Percentiles rank a stretch among this genome's conserved stretches.
These are phyloP conservation scores for Tremella yokohamensis DNA, from an alignment of 768 basidiomycete genomes.

Conservation along the genomic window DNA sequence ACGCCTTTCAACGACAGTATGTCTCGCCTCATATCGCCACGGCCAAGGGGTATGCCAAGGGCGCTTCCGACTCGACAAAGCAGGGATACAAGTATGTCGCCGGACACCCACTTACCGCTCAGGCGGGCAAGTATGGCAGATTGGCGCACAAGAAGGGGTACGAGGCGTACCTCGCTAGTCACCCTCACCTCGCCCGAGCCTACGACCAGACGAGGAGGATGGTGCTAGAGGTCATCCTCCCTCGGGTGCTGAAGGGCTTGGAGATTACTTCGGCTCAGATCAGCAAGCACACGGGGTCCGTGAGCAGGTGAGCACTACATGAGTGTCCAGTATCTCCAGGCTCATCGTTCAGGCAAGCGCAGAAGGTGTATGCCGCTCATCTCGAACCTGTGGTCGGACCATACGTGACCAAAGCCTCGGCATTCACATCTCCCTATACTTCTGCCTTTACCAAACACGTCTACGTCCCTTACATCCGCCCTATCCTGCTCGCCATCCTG, in stretches of 20 bases:
- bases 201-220: slow-evolving; percentile 23
- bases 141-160: slow-evolving; percentile 16
- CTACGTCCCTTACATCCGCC: slow-evolving; percentile 36
- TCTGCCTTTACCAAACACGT: slow-evolving; percentile 26
- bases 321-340: neutral
- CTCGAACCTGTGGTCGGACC: slow-evolving; percentile 43
- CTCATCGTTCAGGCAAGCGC: slow-evolving; percentile 23
- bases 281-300: slow-evolving; percentile 4
- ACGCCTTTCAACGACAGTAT: slow-evolving; percentile 19
- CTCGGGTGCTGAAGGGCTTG: slow-evolving; percentile 22
- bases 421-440: slow-evolving; percentile 24
- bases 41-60: slow-evolving; percentile 19
- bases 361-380: slow-evolving; percentile 27
- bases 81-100: slow-evolving; percentile 23
- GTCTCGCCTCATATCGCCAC: slow-evolving; percentile 30
- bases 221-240: slow-evolving; percentile 29
- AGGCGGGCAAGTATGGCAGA: slow-evolving; percentile 25
- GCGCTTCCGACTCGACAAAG: slow-evolving; percentile 11
- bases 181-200: slow-evolving; percentile 27
- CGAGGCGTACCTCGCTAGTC: slow-evolving; percentile 28
- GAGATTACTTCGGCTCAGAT: slow-evolving; percentile 16
- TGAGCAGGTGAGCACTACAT: neutral
- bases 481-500: slow-evolving; percentile 24
- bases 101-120: slow-evolving; percentile 33
- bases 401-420: slow-evolving; percentile 20